Conservation (phyloP, 2,329 filamentous ascomycete genomes). For the Zymoseptoria crescenta region DNA sequence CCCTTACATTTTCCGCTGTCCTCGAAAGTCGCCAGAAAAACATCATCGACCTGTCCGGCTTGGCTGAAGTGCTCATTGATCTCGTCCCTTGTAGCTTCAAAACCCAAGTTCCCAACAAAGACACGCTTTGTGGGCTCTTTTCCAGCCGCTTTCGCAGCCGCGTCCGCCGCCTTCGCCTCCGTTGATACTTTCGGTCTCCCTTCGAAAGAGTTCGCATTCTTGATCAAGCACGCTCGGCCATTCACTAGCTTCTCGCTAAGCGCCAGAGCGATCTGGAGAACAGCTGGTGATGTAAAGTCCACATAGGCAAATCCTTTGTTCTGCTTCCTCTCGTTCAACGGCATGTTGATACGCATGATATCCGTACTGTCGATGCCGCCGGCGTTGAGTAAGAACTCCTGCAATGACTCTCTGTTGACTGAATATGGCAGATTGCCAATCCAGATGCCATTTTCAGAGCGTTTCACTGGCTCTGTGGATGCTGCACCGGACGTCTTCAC, state of each 20-base stretch:
- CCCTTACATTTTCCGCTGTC: constrained; percentile 98
- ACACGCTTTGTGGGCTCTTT: constrained; percentile 70
- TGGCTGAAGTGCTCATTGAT: constrained; percentile 72
- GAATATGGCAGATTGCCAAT: constrained; percentile 91
- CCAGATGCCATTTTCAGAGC: constrained; percentile 84
- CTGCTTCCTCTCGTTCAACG: constrained; percentile 50
- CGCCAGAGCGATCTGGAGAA: constrained; percentile 68
- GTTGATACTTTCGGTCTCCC: constrained; percentile 61
- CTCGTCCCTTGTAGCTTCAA: constrained; percentile 61
- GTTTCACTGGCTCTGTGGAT: constrained; percentile 31
- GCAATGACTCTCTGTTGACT: constrained; percentile 64
- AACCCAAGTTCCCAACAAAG: constrained; percentile 61
- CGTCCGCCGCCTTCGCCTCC: constrained; percentile 18
- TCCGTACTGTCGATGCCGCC: constrained; percentile 52
- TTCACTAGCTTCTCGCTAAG: constrained; percentile 75
- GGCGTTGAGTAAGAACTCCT: constrained; percentile 69
- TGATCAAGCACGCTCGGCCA: constrained; percentile 80
- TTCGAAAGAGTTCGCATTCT: constrained; percentile 82
- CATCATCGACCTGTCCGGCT: constrained; percentile 74
- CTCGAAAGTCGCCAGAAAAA: constrained; percentile 90
- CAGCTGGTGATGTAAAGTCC: constrained; percentile 66
- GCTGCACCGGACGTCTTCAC: constrained; percentile 5
- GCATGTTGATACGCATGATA: constrained; percentile 81
- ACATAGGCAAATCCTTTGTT: constrained; percentile 97
- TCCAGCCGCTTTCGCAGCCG: constrained; percentile 29